These are phyloP conservation scores for Ogataea corticis DNA, from an alignment of 805 yeast genomes.

Conservation along the genomic window DNA sequence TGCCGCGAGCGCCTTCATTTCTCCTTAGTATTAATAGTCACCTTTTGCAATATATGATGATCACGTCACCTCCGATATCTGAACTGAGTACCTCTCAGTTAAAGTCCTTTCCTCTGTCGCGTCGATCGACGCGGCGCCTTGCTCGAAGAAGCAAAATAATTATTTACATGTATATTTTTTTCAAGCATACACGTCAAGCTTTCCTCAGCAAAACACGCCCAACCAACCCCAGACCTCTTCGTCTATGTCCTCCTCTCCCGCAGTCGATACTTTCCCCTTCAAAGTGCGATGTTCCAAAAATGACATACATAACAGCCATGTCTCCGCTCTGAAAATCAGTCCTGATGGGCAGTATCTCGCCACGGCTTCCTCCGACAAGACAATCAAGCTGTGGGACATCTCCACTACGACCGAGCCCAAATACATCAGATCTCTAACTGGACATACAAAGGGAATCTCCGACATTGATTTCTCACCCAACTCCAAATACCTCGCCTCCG, in stretches of 20 bases:
- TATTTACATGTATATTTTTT: too few relatives aligned
- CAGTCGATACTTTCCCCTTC: neutral
- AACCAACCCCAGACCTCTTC: neutral
- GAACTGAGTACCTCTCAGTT: too few relatives aligned
- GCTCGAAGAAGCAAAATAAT: too few relatives aligned
- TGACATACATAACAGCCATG: slow-evolving; percentile 11
- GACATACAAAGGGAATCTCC: slow-evolving; percentile 73
- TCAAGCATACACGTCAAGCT: neutral
- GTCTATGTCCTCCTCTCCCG: neutral
- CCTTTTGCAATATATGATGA: too few relatives aligned
- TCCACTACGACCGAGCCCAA: slow-evolving; percentile 27
- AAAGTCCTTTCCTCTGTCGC: too few relatives aligned
- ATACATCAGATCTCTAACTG: slow-evolving; percentile 39
- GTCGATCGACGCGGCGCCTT: too few relatives aligned
- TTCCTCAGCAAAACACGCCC: neutral
- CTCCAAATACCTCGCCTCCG: slow-evolving; percentile 71
- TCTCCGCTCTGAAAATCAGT: slow-evolving; percentile 55
- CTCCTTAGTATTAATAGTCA: neutral
- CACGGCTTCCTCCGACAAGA: slow-evolving; percentile 55
- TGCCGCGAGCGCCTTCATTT: neutral
- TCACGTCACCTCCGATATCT: too few relatives aligned
- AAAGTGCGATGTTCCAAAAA: slow-evolving; percentile 13
- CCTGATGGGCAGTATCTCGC: slow-evolving; percentile 64
- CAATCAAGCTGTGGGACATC: slow-evolving; percentile 59
- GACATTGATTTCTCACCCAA: slow-evolving; percentile 80